A percentile compares a stretch with the other conserved stretches of the same genome.
Conservation (phyloP, 345 rosid species). For the Citrus reticulata region DNA sequence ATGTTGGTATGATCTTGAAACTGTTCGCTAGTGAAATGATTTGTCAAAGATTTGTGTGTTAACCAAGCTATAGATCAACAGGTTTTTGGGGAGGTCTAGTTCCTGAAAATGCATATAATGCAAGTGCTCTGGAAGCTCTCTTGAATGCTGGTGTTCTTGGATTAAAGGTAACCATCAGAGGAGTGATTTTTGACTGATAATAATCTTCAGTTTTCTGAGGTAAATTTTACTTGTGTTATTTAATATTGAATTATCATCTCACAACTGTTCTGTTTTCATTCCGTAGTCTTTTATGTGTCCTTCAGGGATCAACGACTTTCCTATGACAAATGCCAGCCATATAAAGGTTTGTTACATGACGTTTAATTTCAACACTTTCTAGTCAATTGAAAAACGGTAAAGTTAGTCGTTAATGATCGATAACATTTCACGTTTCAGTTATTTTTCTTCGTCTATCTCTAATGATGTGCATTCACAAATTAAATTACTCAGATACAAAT, state of each 20-base stretch:
- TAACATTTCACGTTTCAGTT: not conserved
- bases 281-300: slow-evolving; percentile 97
- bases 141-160: slow-evolving; percentile 88
- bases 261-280: slow-evolving; percentile 15
- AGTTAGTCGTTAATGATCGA: not conserved
- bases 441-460: not conserved
- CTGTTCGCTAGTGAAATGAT: slow-evolving; percentile 9
- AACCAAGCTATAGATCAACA: slow-evolving; percentile 20
- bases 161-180: slow-evolving; percentile 58
- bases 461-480: not conserved
- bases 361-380: not conserved
- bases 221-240: not conserved
- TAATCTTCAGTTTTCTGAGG: not conserved
- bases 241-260: not conserved
- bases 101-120: slow-evolving; percentile 84
- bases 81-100: slow-evolving; percentile 99
- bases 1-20: slow-evolving; percentile 67
- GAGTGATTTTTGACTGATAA: not conserved
- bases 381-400: not conserved
- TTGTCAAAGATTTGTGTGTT: not conserved
- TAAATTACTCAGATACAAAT: not conserved
- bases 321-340: slow-evolving; percentile 83
- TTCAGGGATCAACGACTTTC: slow-evolving; percentile 94
- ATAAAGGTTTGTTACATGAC: slow-evolving; percentile 55
- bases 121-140: slow-evolving; percentile 64